A percentile compares a stretch with the other conserved stretches of the same genome.
These are phyloP conservation scores for Elymus sibiricus DNA, from an alignment of 176 grass and related monocot species.

Conservation along the genomic window DNA sequence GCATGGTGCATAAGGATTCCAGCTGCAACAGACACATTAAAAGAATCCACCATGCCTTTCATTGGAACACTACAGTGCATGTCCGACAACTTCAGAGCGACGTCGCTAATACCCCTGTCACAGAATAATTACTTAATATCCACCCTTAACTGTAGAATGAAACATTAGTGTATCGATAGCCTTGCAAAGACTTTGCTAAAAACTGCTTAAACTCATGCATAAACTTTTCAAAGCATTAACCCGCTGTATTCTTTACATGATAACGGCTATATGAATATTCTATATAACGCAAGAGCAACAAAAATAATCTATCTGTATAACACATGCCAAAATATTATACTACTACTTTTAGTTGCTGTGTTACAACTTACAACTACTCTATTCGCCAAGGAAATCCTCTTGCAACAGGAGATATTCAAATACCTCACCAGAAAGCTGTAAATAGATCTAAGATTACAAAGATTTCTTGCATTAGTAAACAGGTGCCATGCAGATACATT, in stretches of 20 bases:
- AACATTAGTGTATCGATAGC: conserved; percentile 13
- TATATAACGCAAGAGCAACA: background rate
- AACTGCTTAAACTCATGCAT: background rate
- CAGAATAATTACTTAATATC: conserved; percentile 28
- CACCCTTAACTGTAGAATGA: background rate
- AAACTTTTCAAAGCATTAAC: background rate
- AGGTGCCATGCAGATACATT: background rate
- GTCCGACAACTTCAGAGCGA: conserved; percentile 62
- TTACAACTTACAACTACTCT: conserved; percentile 12
- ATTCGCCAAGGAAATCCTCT: background rate
- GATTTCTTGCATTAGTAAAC: background rate
- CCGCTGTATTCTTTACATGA: background rate
- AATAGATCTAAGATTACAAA: background rate
- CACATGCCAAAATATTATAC: background rate
- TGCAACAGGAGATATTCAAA: conserved; percentile 23
- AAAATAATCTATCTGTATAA: background rate
- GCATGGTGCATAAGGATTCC: conserved; percentile 99
- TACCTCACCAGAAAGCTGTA: background rate
- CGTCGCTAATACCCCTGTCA: conserved; percentile 85
- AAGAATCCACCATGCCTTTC: conserved; percentile 99
- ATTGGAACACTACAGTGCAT: conserved; percentile 93
- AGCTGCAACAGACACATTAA: conserved; percentile 97
- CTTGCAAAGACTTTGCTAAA: background rate
- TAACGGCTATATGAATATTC: conserved; percentile 2
- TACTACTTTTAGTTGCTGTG: background rate